These are phyloP conservation scores for Phytopythium boreale DNA, from an alignment of 352 stramenopile species.

Conservation along the genomic window DNA sequence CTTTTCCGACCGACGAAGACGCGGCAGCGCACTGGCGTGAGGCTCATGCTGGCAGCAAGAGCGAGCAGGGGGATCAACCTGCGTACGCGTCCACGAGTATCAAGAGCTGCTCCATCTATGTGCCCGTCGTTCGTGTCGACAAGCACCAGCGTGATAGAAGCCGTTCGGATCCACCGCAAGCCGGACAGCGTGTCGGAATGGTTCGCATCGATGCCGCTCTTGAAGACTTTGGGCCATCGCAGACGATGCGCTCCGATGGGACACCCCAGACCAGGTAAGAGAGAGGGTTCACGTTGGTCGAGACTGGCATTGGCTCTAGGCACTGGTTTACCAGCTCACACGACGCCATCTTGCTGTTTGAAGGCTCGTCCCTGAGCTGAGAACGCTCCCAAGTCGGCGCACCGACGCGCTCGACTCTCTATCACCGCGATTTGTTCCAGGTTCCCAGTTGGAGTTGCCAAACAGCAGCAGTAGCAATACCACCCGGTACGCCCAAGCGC, in stretches of 20 bases:
- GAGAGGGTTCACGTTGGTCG: neutral
- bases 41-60: slow-evolving; percentile 14
- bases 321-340: neutral
- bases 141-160: neutral
- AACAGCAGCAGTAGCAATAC: no score
- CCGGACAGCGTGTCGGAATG: slow-evolving; percentile 9
- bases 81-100: slow-evolving; percentile 10
- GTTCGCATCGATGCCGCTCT: slow-evolving; percentile 3
- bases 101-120: slow-evolving; percentile 61
- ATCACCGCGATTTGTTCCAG: neutral
- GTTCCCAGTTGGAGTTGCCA: neutral
- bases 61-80: neutral
- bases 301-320: neutral
- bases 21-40: slow-evolving; percentile 36
- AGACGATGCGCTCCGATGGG: neutral
- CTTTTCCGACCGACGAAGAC: slow-evolving; percentile 30
- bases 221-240: slow-evolving; percentile 13
- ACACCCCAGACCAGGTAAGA: neutral
- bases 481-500: neutral
- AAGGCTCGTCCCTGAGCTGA: neutral
- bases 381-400: no score
- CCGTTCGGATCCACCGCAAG: neutral
- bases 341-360: neutral
- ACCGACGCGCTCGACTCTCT: neutral
- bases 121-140: slow-evolving; percentile 33